Conservation (phyloP, 129 eudicot species). For the Erigeron canadensis region DNA sequence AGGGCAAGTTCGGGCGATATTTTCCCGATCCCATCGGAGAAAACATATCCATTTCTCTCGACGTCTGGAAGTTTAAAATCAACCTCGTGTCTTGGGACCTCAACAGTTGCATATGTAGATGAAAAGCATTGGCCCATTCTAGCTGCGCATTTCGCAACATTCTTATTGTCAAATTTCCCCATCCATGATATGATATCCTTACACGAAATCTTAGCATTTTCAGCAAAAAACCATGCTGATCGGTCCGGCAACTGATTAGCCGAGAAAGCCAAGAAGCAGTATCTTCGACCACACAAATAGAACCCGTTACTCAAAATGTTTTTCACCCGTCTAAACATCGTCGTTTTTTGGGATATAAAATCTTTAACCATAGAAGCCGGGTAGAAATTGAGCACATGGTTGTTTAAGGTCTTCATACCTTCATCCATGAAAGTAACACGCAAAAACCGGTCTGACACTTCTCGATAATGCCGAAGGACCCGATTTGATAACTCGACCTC, state of each 20-base stretch:
- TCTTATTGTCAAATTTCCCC: constrained; percentile 52
- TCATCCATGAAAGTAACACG: constrained; percentile 77
- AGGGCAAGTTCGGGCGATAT: constrained; percentile 56
- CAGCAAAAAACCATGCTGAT: constrained; percentile 84
- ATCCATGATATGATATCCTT: constrained; percentile 44
- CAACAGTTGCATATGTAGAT: constrained; percentile 73
- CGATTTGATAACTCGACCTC: constrained; percentile 63
- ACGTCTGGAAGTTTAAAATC: constrained; percentile 38
- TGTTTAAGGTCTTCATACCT: constrained; percentile 58
- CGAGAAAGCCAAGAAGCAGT: constrained; percentile 65
- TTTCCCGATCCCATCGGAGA: constrained; percentile 75
- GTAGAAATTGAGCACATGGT: constrained; percentile 47
- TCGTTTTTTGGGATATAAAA: constrained; percentile 40
- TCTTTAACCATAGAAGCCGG: constrained; percentile 52
- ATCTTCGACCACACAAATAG: constrained; percentile 54
- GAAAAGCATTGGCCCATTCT: constrained; percentile 83
- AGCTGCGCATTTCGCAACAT: constrained; percentile 69
- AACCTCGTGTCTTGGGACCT: constrained; percentile 42
- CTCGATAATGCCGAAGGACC: constrained; percentile 51
- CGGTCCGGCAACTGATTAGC: constrained; percentile 72
- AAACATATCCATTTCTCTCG: constrained; percentile 46
- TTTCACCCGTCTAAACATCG: constrained; percentile 52
- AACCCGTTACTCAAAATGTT: constrained; percentile 47
- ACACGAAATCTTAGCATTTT: constrained; percentile 32
- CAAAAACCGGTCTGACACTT: constrained; percentile 54